Evolutionary conservation across 345 rosid species (phyloP).

Genomic region (Aegle marmelos): DNA sequence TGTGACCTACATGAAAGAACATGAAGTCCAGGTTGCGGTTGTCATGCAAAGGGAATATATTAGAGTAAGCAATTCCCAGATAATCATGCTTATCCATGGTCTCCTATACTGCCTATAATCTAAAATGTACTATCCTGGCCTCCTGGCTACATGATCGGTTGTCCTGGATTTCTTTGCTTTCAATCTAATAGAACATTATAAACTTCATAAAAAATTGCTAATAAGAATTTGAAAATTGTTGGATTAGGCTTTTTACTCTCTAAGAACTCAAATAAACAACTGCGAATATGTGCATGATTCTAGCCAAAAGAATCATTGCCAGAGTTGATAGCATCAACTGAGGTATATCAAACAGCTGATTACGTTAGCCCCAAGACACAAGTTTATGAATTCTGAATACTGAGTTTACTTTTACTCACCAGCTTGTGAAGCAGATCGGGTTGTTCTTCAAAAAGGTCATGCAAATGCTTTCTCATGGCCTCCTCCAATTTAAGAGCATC

Average conservation of each 20-base stretch:
- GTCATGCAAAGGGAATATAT: not conserved
- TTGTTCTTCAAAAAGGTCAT: constrained; percentile 96
- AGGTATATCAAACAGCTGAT: not conserved
- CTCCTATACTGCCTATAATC: constrained; percentile 1
- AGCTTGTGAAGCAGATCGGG: constrained; percentile 98
- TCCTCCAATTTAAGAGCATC: constrained; percentile 81
- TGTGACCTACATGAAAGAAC: constrained; percentile 66
- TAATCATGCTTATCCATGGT: not conserved
- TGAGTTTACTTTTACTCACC: constrained; percentile 46
- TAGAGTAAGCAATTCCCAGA: not conserved
- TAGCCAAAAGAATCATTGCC: not conserved
- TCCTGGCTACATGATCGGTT: not conserved
- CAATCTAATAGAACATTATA: not conserved
- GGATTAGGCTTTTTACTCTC: not conserved
- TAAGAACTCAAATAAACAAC: not conserved
- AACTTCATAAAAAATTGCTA: not conserved
- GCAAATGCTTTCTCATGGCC: constrained; percentile 88
- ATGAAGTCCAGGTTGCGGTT: not conserved
- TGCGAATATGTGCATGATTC: not conserved
- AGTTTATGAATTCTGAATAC: not conserved
- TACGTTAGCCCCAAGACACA: not conserved
- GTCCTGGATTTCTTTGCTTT: not conserved
- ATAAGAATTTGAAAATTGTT: not conserved
- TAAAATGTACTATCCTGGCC: not conserved
- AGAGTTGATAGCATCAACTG: constrained; percentile 1